These are phyloP conservation scores for Phascolomyces articulosus DNA, from an alignment of 371 early-diverging fungal species.

Conservation along the genomic window DNA sequence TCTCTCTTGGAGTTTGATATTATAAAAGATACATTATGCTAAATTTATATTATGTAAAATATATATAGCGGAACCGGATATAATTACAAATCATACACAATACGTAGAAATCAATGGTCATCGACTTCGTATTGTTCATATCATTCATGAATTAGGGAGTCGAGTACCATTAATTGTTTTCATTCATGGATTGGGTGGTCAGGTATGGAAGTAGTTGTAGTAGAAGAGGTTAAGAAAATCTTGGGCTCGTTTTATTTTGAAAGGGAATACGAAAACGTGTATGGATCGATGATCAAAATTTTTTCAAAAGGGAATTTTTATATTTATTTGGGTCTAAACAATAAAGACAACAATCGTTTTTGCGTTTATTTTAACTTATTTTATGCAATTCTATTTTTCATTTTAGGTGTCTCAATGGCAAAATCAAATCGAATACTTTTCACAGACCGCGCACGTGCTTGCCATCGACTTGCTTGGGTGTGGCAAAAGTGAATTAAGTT, in stretches of 20 bases:
- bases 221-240: no score
- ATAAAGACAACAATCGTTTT: no score
- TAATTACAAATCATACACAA: constrained; percentile 53
- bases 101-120: constrained; percentile 61
- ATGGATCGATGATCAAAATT: no score
- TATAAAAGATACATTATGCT: no score
- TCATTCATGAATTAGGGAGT: constrained; percentile 68
- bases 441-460: constrained; percentile 66
- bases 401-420: constrained; percentile 73
- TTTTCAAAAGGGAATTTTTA: no score
- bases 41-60: neutral
- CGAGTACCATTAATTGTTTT: constrained; percentile 70
- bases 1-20: no score
- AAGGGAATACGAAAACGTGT: no score
- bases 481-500: constrained; percentile 60
- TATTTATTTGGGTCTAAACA: no score
- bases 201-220: constrained; percentile 40
- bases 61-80: constrained; percentile 39
- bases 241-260: no score
- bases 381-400: no score
- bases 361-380: no score
- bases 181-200: constrained; percentile 76
- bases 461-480: constrained; percentile 72
- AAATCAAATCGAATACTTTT: constrained; percentile 70
- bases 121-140: constrained; percentile 65